Evolutionary conservation across 2,329 filamentous ascomycete genomes (phyloP), one percentile per base, ranked within the genome.

Genomic region (Knufia fluminis): DNA sequence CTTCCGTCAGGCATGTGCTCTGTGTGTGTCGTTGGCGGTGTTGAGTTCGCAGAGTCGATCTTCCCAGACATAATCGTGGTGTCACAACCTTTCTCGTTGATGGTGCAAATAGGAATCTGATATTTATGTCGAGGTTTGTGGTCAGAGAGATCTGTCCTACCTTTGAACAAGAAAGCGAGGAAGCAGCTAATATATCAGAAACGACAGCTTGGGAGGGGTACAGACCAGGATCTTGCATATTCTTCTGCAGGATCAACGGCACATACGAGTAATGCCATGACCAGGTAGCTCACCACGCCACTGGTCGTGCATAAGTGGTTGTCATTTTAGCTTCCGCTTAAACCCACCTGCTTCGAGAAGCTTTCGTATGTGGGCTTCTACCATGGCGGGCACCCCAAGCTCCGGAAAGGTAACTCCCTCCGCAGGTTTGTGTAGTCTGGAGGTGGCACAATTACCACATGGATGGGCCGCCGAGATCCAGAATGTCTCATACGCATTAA

Each of bases 21-120:
- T 17, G 52, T 48, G 33, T 57, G 55, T 14, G 49, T 49, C 17
- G 49, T 43, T 16, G 55, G 53, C 40, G 55, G 49, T 10, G 53
- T 51, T 19, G 53, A 55, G 1, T 50, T 51, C 26, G 39, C 23
- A 23, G 52, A 54, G 31, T 52, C 53, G 43, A 53, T 51, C 50
- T 57, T 52, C 32, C 44, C 42, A 31, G 52, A 49, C 54, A 56
- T 56, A 32, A 19, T 50, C 35, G 36, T 31, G 40, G 43, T 36
- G 31, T 54, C n/a, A 31, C 17, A 23, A 32, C 3, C 12, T 23
- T 7, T 26, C 8, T n/a, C 9, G n/a, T 33, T 23, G 43, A 32
- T 12, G 12, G 7, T 23, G n/a, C 32, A 10, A 19, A 22, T 26
- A 22, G n/a, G n/a, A n/a, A n/a, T n/a, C n/a, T n/a, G n/a, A n/a